Evolutionary conservation across 331 rosid genomes (phyloP).

Genomic region (Stylosanthes scabra): DNA sequence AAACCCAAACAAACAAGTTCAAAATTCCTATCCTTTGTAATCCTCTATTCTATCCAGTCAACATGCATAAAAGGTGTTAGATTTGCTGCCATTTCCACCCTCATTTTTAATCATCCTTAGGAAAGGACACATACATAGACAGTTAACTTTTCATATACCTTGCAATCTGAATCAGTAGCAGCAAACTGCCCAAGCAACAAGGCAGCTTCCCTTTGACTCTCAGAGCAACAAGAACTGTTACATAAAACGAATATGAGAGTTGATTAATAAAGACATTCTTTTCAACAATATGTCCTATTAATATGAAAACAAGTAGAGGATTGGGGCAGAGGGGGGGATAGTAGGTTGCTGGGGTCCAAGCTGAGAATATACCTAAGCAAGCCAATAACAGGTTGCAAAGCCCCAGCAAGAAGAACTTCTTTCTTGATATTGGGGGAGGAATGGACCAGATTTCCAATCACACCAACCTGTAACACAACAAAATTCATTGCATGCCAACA

Average conservation of each 20-base stretch:
- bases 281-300: not conserved
- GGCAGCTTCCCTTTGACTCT: constrained; percentile 99
- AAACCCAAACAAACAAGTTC: constrained; percentile 26
- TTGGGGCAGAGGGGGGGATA: not conserved
- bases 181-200: constrained; percentile 97
- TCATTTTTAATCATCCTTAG: not conserved
- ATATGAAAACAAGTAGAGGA: not conserved
- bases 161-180: constrained; percentile 98
- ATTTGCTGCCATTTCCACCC: not conserved
- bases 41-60: constrained; percentile 29
- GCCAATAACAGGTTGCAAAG: constrained; percentile 97
- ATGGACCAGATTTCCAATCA: constrained; percentile 97
- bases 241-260: constrained; percentile 28
- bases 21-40: constrained; percentile 1
- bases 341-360: constrained; percentile 19
- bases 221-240: constrained; percentile 88
- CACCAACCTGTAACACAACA: constrained; percentile 84
- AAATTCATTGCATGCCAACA: constrained; percentile 44
- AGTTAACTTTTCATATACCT: constrained; percentile 58
- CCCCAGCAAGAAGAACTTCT: constrained; percentile 97
- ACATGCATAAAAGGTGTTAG: constrained; percentile 17
- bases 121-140: constrained; percentile 1
- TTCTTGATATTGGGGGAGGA: constrained; percentile 97
- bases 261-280: constrained; percentile 15
- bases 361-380: constrained; percentile 73